phyloP scores from a whole-genome alignment of 257 asterid genomes.

The Primulina eburnea region DNA sequence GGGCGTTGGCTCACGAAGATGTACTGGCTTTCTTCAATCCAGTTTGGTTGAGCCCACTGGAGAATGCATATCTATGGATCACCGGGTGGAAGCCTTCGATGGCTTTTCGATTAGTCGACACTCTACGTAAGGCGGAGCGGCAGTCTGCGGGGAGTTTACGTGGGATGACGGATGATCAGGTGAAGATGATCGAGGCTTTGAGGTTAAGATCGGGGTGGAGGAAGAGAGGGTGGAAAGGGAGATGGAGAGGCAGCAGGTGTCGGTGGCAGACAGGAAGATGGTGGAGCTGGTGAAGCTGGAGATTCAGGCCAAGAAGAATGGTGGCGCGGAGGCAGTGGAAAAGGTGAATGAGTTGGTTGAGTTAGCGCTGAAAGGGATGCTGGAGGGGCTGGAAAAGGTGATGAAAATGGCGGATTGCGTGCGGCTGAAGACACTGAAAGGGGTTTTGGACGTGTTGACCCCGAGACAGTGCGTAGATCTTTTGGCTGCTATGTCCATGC shows the following conservation, averaged over 20 bases:
- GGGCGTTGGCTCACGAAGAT: conserved; percentile 62
- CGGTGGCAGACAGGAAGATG: conserved; percentile 48
- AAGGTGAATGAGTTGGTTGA: conserved; percentile 37
- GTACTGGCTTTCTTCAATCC: conserved; percentile 49
- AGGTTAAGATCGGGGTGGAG: conserved; percentile 41
- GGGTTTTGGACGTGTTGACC: conserved; percentile 45
- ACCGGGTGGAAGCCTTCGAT: conserved; percentile 78
- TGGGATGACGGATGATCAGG: conserved; percentile 35
- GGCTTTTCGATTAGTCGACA: conserved; percentile 42
- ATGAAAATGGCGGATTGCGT: conserved; percentile 74
- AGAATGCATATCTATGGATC: conserved; percentile 48
- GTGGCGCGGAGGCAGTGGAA: not conserved
- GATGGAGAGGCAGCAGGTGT: conserved; percentile 75
- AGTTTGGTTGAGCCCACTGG: conserved; percentile 57
- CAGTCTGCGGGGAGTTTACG: not conserved
- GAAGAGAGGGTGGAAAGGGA: conserved; percentile 69
- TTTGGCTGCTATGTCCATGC: conserved; percentile 42
- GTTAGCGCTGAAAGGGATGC: conserved; percentile 34
- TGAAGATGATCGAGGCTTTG: conserved; percentile 36
- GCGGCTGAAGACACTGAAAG: conserved; percentile 53
- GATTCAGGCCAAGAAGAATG: not conserved
- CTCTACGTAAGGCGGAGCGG: conserved; percentile 15
- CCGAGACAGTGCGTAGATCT: conserved; percentile 50
- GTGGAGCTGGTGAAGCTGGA: conserved; percentile 46
- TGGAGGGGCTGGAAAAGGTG: conserved; percentile 46